Base-by-base conservation (phyloP, 1,139 yeast species). In the Pichia sp. region DNA sequence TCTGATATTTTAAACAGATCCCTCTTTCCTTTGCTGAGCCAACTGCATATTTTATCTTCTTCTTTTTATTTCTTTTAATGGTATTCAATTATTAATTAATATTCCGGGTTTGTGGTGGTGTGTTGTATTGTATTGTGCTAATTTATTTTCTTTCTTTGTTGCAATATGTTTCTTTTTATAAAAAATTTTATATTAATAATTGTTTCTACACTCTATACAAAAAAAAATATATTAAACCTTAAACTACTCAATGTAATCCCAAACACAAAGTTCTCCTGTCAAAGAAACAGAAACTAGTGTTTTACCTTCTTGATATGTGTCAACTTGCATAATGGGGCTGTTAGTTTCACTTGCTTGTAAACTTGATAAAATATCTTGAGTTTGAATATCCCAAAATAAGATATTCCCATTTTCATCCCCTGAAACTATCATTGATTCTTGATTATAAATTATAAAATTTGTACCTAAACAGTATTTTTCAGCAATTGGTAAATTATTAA, bases 321-420 rank as follows among this genome's bases (percentile, higher is more conserved):
- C 80, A 4, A 80, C 67, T 41, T 73, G 72, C 48, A 80, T 62
- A 1, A 80, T 75, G 3, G 62, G 61, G 6, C 47, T 40, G 1
- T 35, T 30, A 3, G 31, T 25, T 7, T 43, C 43, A 31, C 55
- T 48, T 20, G 56, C 59, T 10, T 48, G 33, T 22, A 61, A 38
- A 11, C 26, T 36, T 22, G 39, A 45, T n/a, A 41, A 22, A 5
- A 61, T 39, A 25, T 71, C 64, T 59, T 82, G 85, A 7, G 79
- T 63, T 53, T 85, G 90, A 1, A 87, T 71, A 56, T 86, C 82
- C 96, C 96, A 89, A 32, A 87, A 65, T 9, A 78, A 62, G 2
- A 87, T 64, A 0, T 73, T 71, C 1, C 83, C 80, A 2, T 58
- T 52, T 46, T 84, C 92, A 43, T 83, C 74, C 0, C 95, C 95